Percentiles rank a stretch among this genome's conserved stretches.
These are phyloP conservation scores for Dioscorea dumetorum DNA, from an alignment of 106 monocot genomes.

Conservation along the genomic window DNA sequence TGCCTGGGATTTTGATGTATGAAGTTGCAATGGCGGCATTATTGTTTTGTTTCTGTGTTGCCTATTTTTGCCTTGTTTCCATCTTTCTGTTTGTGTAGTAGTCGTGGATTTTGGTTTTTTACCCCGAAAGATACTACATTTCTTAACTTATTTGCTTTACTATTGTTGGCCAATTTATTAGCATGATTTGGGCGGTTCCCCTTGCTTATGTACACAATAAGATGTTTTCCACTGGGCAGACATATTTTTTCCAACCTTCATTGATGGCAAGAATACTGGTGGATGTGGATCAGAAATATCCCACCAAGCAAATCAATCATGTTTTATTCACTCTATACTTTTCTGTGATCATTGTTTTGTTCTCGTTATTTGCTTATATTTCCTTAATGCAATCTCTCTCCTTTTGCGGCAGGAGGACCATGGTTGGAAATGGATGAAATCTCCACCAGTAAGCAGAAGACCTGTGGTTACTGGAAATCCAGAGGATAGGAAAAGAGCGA, in stretches of 20 bases:
- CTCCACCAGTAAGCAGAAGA: slow-evolving; percentile 73
- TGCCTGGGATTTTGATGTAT: slow-evolving; percentile 86
- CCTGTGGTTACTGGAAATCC: slow-evolving; percentile 27
- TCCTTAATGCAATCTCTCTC: too few relatives aligned
- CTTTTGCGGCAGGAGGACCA: slow-evolving; percentile 32
- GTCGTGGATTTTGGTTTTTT: not conserved
- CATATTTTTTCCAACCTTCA: too few relatives aligned
- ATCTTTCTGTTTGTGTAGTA: not conserved
- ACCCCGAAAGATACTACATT: too few relatives aligned
- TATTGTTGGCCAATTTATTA: too few relatives aligned
- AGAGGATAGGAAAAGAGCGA: slow-evolving; percentile 31
- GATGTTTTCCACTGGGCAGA: too few relatives aligned
- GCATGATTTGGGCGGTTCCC: too few relatives aligned
- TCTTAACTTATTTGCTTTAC: too few relatives aligned
- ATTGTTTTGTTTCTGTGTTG: too few relatives aligned
- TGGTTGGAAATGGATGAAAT: slow-evolving; percentile 81
- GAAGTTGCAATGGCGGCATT: not conserved
- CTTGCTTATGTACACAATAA: too few relatives aligned
- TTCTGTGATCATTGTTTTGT: not conserved
- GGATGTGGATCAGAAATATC: too few relatives aligned
- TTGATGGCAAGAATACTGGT: too few relatives aligned
- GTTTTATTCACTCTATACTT: not conserved
- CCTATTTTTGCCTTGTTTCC: not conserved
- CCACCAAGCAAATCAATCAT: not conserved
- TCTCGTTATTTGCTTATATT: not conserved